Percentiles rank a stretch among this genome's conserved stretches.
Conservation (phyloP, 441 rosid genomes). For the Pelargonium myrrhifolium region DNA sequence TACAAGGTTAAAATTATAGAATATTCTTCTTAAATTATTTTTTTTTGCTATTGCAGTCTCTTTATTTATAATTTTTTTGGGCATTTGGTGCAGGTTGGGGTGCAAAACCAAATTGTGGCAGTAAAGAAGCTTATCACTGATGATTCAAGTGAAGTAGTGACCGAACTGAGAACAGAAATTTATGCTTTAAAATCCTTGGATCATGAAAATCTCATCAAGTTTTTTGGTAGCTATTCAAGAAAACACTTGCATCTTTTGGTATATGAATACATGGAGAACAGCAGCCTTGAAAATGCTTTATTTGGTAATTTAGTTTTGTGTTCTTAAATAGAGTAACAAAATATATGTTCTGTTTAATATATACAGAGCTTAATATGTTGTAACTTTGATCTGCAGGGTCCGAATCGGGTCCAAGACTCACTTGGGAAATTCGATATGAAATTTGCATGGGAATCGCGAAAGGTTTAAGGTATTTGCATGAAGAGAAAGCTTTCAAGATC, state of each 20-base stretch:
- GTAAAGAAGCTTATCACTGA: not conserved
- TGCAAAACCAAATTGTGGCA: slow-evolving; percentile 2
- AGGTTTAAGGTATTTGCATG: slow-evolving; percentile 1
- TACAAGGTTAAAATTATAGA: not conserved
- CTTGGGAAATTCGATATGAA: not conserved
- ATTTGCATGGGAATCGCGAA: not conserved
- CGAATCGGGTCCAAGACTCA: not conserved
- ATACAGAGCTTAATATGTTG: not conserved
- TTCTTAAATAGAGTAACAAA: not conserved
- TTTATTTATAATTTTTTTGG: not conserved
- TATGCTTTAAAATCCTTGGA: not conserved
- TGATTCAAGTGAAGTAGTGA: not conserved
- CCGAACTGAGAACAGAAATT: not conserved
- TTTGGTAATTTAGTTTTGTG: not conserved
- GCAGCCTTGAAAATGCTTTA: not conserved
- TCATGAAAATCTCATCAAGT: not conserved
- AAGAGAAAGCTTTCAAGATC: not conserved
- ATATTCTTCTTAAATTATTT: no score
- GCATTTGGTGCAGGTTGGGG: not conserved
- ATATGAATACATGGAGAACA: not conserved
- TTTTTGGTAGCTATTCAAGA: not conserved
- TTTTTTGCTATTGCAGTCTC: not conserved
- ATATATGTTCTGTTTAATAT: no score
- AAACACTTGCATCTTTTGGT: not conserved
- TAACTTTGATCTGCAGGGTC: not conserved